These are phyloP conservation scores for Schizopora paradoxa DNA, from an alignment of 1,284 basidiomycete species.

Conservation along the genomic window DNA sequence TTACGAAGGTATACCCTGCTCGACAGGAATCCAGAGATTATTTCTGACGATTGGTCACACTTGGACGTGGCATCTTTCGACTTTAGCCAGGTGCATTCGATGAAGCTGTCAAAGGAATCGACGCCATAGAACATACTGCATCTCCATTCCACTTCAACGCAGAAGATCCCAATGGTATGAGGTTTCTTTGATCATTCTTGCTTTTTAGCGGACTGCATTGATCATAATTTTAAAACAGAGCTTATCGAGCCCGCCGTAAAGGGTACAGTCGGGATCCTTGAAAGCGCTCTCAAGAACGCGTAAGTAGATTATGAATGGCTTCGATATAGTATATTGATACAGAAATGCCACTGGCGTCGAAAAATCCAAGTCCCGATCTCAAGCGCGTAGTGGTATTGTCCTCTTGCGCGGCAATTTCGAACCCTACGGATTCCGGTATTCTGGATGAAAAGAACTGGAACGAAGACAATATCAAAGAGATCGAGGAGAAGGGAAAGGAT, in stretches of 20 bases:
- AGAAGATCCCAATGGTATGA: slow-evolving; percentile 31
- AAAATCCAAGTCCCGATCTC: slow-evolving; percentile 8
- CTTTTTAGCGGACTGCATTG: too few species aligned
- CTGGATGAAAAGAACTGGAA: slow-evolving; percentile 15
- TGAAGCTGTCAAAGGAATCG: slow-evolving; percentile 37
- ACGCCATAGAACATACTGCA: slow-evolving; percentile 41
- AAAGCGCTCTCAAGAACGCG: slow-evolving; percentile 14
- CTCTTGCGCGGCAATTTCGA: slow-evolving; percentile 12
- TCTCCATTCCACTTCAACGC: slow-evolving; percentile 37
- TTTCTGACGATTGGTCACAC: neutral
- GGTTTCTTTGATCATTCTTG: neutral
- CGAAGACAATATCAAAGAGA: slow-evolving; percentile 10
- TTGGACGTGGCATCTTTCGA: slow-evolving; percentile 16
- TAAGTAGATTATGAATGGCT: neutral
- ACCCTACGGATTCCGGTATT: slow-evolving; percentile 5
- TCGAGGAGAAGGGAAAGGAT: slow-evolving; percentile 9
- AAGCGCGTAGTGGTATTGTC: slow-evolving; percentile 13
- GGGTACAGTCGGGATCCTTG: slow-evolving; percentile 16
- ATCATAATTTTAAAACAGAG: slow-evolving; percentile 3
- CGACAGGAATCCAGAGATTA: neutral
- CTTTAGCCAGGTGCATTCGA: slow-evolving; percentile 35
- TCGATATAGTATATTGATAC: neutral
- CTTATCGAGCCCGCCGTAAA: slow-evolving; percentile 18
- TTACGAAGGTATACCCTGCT: slow-evolving; percentile 38
- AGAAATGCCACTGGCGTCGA: slow-evolving; percentile 1